A percentile compares a stretch with the other conserved stretches of the same genome.
Evolutionary conservation across 306 rosid species (phyloP).

Genomic region (Cercis canadensis): DNA sequence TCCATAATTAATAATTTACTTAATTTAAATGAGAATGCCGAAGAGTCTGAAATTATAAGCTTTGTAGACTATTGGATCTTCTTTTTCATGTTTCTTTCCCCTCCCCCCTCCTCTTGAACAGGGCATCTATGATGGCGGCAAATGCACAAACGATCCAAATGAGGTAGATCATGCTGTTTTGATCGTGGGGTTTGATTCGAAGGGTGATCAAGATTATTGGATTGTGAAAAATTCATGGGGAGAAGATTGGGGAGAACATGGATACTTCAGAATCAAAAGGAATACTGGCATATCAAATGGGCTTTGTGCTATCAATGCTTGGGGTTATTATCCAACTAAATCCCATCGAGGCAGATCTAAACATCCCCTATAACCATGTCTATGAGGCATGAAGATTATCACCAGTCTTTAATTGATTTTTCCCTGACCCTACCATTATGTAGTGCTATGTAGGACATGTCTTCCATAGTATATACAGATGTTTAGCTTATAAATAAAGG

Average conservation of each 20-base stretch:
- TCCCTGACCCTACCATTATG: no score
- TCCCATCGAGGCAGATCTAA: no score
- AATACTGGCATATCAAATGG: slow-evolving; percentile 39
- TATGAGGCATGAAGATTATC: no score
- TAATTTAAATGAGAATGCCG: no score
- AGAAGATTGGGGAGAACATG: slow-evolving; percentile 44
- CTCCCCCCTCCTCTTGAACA: no score
- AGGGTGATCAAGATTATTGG: slow-evolving; percentile 49
- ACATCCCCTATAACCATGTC: no score
- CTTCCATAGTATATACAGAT: no score
- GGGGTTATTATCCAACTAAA: no score
- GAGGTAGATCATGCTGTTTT: slow-evolving; percentile 48
- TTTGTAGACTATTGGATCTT: background rate
- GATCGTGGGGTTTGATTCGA: slow-evolving; percentile 48
- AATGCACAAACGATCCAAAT: slow-evolving; percentile 44
- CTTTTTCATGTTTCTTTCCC: no score
- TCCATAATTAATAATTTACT: background rate
- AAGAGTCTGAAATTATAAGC: background rate
- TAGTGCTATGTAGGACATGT: no score
- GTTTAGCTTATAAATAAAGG: no score
- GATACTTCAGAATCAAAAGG: slow-evolving; percentile 46
- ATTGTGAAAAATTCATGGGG: slow-evolving; percentile 59
- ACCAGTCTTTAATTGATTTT: no score
- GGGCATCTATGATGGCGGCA: slow-evolving; percentile 53
- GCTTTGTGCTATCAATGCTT: slow-evolving; percentile 46